Evolutionary conservation across 1,284 basidiomycete species (phyloP).

Genomic region (Naganishia cerealis): DNA sequence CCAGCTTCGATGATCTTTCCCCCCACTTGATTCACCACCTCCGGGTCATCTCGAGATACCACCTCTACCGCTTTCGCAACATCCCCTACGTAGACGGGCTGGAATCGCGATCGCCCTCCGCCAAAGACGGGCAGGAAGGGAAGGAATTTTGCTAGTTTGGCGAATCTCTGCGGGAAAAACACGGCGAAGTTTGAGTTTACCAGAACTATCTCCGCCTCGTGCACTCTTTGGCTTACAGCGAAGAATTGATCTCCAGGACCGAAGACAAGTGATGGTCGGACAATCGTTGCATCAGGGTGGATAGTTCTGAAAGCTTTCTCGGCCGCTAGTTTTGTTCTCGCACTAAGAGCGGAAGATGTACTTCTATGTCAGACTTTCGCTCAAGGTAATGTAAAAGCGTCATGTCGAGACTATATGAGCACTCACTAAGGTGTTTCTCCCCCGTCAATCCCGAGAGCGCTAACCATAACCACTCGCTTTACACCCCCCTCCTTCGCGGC

Average conservation of each 20-base stretch:
- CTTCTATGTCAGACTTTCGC: conserved; percentile 52
- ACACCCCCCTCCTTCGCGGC: conserved; percentile 43
- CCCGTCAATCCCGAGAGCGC: conserved; percentile 48
- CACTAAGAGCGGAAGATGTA: conserved; percentile 37
- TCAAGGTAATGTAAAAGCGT: conserved; percentile 57
- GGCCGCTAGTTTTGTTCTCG: conserved; percentile 65
- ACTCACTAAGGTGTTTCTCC: conserved; percentile 50
- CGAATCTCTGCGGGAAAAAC: conserved; percentile 59
- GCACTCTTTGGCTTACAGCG: conserved; percentile 56
- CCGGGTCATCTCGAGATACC: conserved; percentile 56
- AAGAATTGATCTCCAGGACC: conserved; percentile 72
- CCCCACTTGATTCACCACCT: conserved; percentile 54
- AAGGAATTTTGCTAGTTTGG: conserved; percentile 61
- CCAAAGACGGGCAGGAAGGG: conserved; percentile 72
- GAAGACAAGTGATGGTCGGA: conserved; percentile 69
- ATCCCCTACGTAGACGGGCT: conserved; percentile 69
- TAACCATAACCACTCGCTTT: conserved; percentile 43
- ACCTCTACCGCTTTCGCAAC: conserved; percentile 64
- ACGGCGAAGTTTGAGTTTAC: neutral
- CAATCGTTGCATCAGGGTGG: conserved; percentile 61
- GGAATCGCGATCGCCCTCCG: conserved; percentile 66
- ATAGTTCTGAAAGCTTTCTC: conserved; percentile 59
- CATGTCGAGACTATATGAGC: conserved; percentile 43
- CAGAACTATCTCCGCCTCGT: neutral
- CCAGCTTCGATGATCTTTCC: conserved; percentile 69